Evolutionary conservation across 768 basidiomycete species (phyloP).

Genomic region (Rhizopogon vulgaris): DNA sequence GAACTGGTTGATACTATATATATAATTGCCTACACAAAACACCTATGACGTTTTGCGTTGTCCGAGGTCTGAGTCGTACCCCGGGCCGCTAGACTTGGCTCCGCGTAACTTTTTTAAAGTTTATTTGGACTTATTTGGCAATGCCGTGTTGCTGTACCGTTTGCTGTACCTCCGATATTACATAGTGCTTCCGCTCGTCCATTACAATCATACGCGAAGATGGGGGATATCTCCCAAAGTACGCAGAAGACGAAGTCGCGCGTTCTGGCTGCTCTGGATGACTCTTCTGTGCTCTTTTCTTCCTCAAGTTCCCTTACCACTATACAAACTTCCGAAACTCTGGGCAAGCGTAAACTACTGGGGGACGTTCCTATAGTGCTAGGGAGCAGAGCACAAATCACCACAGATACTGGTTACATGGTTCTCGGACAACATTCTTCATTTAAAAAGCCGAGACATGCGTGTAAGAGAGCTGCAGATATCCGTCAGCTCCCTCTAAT

Average conservation of each 20-base stretch:
- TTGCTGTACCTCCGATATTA: background rate
- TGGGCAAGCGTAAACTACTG: slow-evolving; percentile 2
- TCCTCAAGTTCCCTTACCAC: background rate
- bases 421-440: background rate
- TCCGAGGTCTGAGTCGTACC: too few relatives aligned
- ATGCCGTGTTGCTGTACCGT: background rate
- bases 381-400: background rate
- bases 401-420: background rate
- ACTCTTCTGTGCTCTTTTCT: background rate
- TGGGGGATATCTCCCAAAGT: slow-evolving; percentile 1
- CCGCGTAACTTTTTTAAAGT: background rate
- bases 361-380: background rate
- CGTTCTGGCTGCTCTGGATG: slow-evolving; percentile 10
- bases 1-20: too few relatives aligned
- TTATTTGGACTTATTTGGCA: slow-evolving; percentile 2
- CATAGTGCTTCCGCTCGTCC: background rate
- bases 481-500: background rate
- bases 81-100: too few relatives aligned
- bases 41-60: too few relatives aligned
- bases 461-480: background rate
- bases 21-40: too few relatives aligned
- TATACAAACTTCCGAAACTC: background rate
- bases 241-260: slow-evolving; percentile 2
- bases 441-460: background rate
- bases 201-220: background rate